Base-by-base conservation (phyloP, 2,329 filamentous ascomycete species). In the Fusarium zealandicum region DNA sequence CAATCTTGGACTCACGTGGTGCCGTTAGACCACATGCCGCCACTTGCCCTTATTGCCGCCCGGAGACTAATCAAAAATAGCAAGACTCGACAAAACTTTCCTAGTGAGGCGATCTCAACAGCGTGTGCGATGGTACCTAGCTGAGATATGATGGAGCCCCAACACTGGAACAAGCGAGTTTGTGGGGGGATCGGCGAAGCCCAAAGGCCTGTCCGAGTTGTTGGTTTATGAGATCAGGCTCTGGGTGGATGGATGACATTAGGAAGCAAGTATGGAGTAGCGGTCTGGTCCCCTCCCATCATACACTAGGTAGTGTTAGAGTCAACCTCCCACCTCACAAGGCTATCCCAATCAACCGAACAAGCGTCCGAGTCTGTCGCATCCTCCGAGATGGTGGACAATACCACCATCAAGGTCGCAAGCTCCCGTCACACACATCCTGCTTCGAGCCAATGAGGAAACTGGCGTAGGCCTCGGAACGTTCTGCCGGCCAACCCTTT, bases 1-100 rank as follows among this genome's bases (percentile, higher is more conserved):
- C 49, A 47, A 61, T 46, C 42, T 25, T 33, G 28, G 18, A 59
- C 41, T 61, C 58, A 61, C 59, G 58, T 61, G 59, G 58, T 61
- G 20, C 41, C 58, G 53, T 61, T 61, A 35, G 53, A 44, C 57
- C 44, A 54, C 33, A 41, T 44, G 38, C 41, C 55, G 33, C 41
- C 50, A 33, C 45, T 40, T 47, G 44, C 18, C 22, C 27, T 44
- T 39, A 30, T 36, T 55, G 45, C 30, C 45, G 30, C 45, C 28
- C 27, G 28, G 8, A 11, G 22, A 25, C 22, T 28, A 27, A 40
- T 48, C 36, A 47, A 20, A 36, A 38, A 52, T 42, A 31, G 22
- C 43, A 48, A 42, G 18, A 37, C 33, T 37, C 22, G 36, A 33
- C 42, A 44, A 42, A 39, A 49, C 25, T 32, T 41, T 43, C 27